These are phyloP conservation scores for Westerdykella sp. DNA, from an alignment of 2,329 filamentous ascomycete genomes.

Conservation along the genomic window DNA sequence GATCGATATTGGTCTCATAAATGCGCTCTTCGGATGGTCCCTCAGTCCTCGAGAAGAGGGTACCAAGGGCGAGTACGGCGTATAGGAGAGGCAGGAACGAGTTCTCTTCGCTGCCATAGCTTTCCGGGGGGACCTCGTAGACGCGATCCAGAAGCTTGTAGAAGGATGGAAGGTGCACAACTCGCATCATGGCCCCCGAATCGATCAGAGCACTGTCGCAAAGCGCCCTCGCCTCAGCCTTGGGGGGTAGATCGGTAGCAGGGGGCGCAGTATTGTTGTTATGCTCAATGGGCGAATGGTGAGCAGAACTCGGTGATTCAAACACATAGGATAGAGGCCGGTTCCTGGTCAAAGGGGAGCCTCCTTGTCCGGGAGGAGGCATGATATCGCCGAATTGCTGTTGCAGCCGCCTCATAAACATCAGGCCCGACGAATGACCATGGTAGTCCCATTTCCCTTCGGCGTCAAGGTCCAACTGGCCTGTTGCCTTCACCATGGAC, in stretches of 20 bases:
- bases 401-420: conserved; percentile 80
- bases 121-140: conserved; percentile 58
- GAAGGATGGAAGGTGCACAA: conserved; percentile 77
- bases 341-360: conserved; percentile 52
- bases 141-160: conserved; percentile 69
- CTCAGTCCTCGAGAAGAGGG: conserved; percentile 41
- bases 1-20: conserved; percentile 44
- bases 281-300: conserved; percentile 56
- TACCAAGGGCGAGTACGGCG: conserved; percentile 44
- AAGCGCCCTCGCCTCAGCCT: conserved; percentile 50
- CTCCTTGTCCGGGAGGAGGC: conserved; percentile 52
- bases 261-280: conserved; percentile 16
- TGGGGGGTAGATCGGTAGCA: conserved; percentile 60
- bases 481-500: conserved; percentile 92
- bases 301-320: conserved; percentile 62
- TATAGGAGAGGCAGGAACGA: conserved; percentile 46
- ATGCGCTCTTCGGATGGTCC: conserved; percentile 32
- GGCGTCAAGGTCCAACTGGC: conserved; percentile 85
- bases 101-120: conserved; percentile 42
- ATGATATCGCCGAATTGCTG: conserved; percentile 78
- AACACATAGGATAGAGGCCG: conserved; percentile 53
- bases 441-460: conserved; percentile 92
- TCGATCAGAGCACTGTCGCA: conserved; percentile 58
- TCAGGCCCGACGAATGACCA: conserved; percentile 83
- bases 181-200: conserved; percentile 58